A percentile compares a stretch with the other conserved stretches of the same genome.
phyloP scores from a whole-genome alignment of 345 rosid genomes.

The Psidium guajava region DNA sequence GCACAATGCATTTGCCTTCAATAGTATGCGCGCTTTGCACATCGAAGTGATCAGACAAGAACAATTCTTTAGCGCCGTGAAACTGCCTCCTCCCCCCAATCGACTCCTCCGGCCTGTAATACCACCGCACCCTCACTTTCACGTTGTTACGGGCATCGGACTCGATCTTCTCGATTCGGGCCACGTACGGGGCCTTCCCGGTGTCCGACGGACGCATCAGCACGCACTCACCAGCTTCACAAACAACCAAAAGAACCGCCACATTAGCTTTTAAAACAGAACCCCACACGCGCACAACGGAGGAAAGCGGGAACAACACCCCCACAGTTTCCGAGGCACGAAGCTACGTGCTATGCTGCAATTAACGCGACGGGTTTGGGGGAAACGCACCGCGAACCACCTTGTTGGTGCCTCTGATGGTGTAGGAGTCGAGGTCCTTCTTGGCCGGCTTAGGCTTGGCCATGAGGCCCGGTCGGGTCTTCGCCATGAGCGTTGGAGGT shows the following conservation, averaged over 20 bases:
- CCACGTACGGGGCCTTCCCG: constrained; percentile 70
- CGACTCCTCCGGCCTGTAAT: constrained; percentile 82
- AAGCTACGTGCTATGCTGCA: background rate
- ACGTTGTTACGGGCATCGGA: constrained; percentile 51
- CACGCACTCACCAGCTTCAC: constrained; percentile 69
- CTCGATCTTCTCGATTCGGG: constrained; percentile 74
- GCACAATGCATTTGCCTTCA: constrained; percentile 79
- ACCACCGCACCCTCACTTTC: constrained; percentile 77
- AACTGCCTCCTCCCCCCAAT: constrained; percentile 80
- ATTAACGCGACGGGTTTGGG: no score
- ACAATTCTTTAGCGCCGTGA: constrained; percentile 85
- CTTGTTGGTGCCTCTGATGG: constrained; percentile 16
- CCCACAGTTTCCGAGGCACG: background rate
- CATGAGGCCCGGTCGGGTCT: constrained; percentile 52
- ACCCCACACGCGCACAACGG: background rate
- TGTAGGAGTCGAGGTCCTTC: constrained; percentile 13
- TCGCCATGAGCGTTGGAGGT: constrained; percentile 42
- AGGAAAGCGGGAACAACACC: background rate
- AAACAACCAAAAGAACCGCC: background rate
- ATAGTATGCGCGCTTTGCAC: constrained; percentile 76
- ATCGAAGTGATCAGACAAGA: constrained; percentile 77
- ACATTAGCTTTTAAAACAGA: background rate
- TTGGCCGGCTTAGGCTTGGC: constrained; percentile 12
- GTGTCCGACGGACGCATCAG: constrained; percentile 76
- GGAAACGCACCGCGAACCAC: constrained; percentile 2